phyloP scores from a whole-genome alignment of 2,329 filamentous ascomycete species.

The Volutella citrinella region DNA sequence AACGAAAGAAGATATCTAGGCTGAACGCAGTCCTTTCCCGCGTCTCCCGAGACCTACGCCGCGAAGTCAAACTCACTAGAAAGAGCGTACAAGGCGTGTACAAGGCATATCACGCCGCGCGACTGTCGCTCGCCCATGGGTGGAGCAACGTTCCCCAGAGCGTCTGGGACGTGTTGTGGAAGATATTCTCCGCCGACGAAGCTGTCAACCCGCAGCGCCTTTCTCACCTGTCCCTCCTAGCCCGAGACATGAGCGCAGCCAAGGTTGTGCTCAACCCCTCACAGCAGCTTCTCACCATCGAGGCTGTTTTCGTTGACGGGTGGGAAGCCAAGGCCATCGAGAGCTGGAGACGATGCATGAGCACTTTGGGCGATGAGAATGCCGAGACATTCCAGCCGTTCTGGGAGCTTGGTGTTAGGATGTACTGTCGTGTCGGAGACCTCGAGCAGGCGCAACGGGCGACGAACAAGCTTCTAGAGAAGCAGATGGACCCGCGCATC shows the following conservation, averaged over 20 bases:
- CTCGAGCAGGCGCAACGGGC: slow-evolving; percentile 57
- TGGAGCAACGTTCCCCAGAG: slow-evolving; percentile 56
- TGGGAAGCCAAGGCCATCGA: slow-evolving; percentile 58
- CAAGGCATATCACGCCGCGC: slow-evolving; percentile 48
- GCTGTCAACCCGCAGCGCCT: slow-evolving; percentile 52
- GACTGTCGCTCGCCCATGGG: slow-evolving; percentile 40
- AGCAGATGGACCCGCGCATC: slow-evolving; percentile 51
- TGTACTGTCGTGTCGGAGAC: slow-evolving; percentile 58
- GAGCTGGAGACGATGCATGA: slow-evolving; percentile 59
- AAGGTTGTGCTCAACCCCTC: slow-evolving; percentile 51
- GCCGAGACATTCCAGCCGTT: slow-evolving; percentile 49
- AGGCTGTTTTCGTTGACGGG: slow-evolving; percentile 64
- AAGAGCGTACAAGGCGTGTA: slow-evolving; percentile 42
- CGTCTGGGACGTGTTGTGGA: slow-evolving; percentile 67
- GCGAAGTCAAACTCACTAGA: slow-evolving; percentile 24
- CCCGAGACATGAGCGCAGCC: slow-evolving; percentile 62
- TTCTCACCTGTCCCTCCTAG: slow-evolving; percentile 58
- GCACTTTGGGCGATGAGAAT: slow-evolving; percentile 46
- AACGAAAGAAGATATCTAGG: slow-evolving; percentile 35
- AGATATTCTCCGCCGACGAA: slow-evolving; percentile 52
- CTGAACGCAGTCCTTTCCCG: slow-evolving; percentile 32
- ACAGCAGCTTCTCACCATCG: slow-evolving; percentile 65
- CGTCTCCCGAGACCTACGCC: slow-evolving; percentile 27
- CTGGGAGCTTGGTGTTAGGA: slow-evolving; percentile 64
- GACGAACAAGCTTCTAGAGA: slow-evolving; percentile 51